Percentiles rank a stretch among this genome's conserved stretches.
phyloP scores from a whole-genome alignment of 495 filamentous ascomycete species.

The Trichoderma parareesei region DNA sequence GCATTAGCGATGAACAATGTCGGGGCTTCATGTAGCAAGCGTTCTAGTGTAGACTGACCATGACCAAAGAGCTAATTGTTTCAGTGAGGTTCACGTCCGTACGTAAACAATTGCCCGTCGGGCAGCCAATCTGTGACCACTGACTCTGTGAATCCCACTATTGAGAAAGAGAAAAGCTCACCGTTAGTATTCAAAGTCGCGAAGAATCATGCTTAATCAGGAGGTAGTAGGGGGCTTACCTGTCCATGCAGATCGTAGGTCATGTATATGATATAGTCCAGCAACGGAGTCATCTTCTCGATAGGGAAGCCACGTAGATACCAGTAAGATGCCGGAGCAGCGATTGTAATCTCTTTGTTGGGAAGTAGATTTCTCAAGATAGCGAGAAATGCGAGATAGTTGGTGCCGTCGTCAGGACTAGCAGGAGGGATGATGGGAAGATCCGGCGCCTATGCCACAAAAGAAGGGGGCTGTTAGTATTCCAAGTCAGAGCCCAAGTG shows the following conservation, averaged over 20 bases:
- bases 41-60: constrained; percentile 17
- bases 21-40: background rate
- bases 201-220: background rate
- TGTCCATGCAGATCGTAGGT: constrained; percentile 26
- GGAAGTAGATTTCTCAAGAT: constrained; percentile 16
- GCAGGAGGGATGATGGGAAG: constrained; percentile 21
- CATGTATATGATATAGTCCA: constrained; percentile 29
- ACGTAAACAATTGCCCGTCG: constrained; percentile 30
- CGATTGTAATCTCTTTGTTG: constrained; percentile 23
- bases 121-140: constrained; percentile 22
- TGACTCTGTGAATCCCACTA: constrained; percentile 17
- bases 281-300: constrained; percentile 15
- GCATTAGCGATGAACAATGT: background rate
- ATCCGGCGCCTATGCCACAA: constrained; percentile 16
- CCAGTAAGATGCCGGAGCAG: constrained; percentile 23
- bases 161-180: background rate
- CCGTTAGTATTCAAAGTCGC: background rate
- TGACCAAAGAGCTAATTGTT: constrained; percentile 29
- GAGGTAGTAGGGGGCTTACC: background rate
- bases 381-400: constrained; percentile 22
- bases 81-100: constrained; percentile 38
- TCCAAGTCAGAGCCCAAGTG: background rate
- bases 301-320: constrained; percentile 21
- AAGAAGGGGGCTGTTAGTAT: background rate
- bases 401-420: constrained; percentile 14